Evolutionary conservation across 768 basidiomycete genomes (phyloP).

Genomic region (Udeniomyces megalosporus): DNA sequence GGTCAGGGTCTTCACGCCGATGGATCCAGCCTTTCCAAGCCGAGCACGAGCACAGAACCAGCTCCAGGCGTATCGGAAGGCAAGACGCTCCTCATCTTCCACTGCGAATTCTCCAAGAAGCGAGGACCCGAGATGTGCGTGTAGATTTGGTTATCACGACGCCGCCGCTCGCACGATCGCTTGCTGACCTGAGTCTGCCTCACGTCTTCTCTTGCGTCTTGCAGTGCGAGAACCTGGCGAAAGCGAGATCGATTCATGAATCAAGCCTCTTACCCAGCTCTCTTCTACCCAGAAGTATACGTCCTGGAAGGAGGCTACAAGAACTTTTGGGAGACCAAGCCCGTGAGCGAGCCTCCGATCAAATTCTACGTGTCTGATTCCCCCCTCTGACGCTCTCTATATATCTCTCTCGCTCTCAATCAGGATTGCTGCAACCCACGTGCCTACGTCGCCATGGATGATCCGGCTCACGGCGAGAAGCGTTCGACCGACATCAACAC

Average conservation of each 20-base stretch:
- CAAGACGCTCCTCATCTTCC: constrained; percentile 84
- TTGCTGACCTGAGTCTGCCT: not conserved
- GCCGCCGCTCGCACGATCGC: not conserved
- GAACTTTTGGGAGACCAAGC: constrained; percentile 57
- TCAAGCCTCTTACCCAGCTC: constrained; percentile 67
- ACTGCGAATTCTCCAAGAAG: constrained; percentile 94
- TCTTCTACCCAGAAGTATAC: constrained; percentile 93
- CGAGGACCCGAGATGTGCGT: constrained; percentile 88
- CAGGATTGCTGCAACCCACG: constrained; percentile 46
- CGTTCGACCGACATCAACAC: constrained; percentile 13
- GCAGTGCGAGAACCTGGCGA: constrained; percentile 81
- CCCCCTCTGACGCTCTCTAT: not conserved
- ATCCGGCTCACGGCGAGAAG: constrained; percentile 52
- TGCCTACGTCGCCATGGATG: constrained; percentile 87
- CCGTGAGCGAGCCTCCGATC: constrained; percentile 26
- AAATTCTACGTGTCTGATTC: not conserved
- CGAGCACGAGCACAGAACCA: constrained; percentile 47
- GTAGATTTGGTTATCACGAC: not conserved
- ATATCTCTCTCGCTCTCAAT: not conserved
- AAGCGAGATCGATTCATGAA: constrained; percentile 79
- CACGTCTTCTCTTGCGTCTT: not conserved
- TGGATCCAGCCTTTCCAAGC: constrained; percentile 30
- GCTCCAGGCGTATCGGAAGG: constrained; percentile 29
- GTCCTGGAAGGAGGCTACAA: constrained; percentile 93
- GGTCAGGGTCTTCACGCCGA: constrained; percentile 22